Evolutionary conservation across 169 alveolate species (phyloP).

Genomic region (Eimeria acervulina): DNA sequence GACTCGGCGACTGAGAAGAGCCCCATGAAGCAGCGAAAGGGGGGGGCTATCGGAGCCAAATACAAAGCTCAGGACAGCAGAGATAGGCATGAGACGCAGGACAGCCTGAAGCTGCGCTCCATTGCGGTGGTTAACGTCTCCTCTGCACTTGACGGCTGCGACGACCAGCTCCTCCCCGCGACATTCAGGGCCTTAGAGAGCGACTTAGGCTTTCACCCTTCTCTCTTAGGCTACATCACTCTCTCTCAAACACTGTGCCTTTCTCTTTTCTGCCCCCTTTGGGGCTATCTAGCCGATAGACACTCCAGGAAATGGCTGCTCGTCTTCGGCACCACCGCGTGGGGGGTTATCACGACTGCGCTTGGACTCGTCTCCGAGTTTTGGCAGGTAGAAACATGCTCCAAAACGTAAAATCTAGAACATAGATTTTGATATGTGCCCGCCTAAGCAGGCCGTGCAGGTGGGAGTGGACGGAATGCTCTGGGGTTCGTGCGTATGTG

Average conservation of each 20-base stretch:
- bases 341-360: slow-evolving; percentile 92
- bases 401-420: background rate
- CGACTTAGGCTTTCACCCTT: slow-evolving; percentile 92
- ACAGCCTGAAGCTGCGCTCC: slow-evolving; percentile 76
- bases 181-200: slow-evolving; percentile 94
- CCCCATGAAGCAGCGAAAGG: slow-evolving; percentile 20
- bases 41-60: background rate
- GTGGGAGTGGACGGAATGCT: background rate
- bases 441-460: background rate
- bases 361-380: slow-evolving; percentile 90
- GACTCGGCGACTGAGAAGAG: slow-evolving; percentile 66
- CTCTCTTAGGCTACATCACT: slow-evolving; percentile 90
- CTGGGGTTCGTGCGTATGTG: background rate
- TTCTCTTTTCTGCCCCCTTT: slow-evolving; percentile 92
- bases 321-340: slow-evolving; percentile 91
- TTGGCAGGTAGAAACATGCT: slow-evolving; percentile 82
- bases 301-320: slow-evolving; percentile 91
- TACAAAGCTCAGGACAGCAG: background rate
- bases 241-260: slow-evolving; percentile 92
- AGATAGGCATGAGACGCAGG: slow-evolving; percentile 18
- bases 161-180: slow-evolving; percentile 94
- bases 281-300: slow-evolving; percentile 95
- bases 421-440: background rate
- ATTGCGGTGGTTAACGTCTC: slow-evolving; percentile 91
- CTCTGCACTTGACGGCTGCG: slow-evolving; percentile 94